Conservation (phyloP, 2,329 filamentous ascomycete genomes). For the Fusarium marasasianum region DNA sequence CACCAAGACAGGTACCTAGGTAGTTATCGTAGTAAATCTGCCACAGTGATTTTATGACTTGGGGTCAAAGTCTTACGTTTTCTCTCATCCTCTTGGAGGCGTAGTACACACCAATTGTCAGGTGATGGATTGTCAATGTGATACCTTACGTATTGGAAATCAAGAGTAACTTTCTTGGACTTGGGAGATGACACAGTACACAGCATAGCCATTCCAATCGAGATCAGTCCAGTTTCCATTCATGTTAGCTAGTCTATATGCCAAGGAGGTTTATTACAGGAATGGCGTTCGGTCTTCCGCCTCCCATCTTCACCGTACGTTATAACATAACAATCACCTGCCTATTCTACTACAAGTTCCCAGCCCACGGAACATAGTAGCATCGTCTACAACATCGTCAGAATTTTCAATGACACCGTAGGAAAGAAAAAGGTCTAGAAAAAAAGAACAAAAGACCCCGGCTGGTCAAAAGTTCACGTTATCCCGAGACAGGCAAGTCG, state of each 20-base stretch:
- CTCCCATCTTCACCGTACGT: neutral
- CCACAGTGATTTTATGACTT: neutral
- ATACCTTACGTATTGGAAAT: constrained; percentile 24
- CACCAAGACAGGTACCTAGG: neutral
- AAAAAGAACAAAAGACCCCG: constrained; percentile 24
- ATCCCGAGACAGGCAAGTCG: constrained; percentile 37
- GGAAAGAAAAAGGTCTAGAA: constrained; percentile 4
- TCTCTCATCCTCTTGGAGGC: neutral
- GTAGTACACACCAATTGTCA: constrained; percentile 26
- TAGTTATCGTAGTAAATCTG: neutral
- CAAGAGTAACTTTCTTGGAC: neutral
- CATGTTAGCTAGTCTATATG: neutral
- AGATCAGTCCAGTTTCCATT: neutral
- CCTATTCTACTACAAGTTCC: neutral
- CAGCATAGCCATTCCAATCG: constrained; percentile 4
- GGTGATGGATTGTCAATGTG: constrained; percentile 33
- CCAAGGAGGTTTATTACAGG: neutral
- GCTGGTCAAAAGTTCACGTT: constrained; percentile 9
- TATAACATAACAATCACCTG: neutral
- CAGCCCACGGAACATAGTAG: neutral
- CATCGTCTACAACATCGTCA: neutral
- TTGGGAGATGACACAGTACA: constrained; percentile 2
- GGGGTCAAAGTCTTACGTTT: neutral
- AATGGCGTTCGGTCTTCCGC: neutral
- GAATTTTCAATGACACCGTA: constrained; percentile 18